Base-by-base conservation (phyloP, 257 asterid species). In the Leptodermis oblonga region DNA sequence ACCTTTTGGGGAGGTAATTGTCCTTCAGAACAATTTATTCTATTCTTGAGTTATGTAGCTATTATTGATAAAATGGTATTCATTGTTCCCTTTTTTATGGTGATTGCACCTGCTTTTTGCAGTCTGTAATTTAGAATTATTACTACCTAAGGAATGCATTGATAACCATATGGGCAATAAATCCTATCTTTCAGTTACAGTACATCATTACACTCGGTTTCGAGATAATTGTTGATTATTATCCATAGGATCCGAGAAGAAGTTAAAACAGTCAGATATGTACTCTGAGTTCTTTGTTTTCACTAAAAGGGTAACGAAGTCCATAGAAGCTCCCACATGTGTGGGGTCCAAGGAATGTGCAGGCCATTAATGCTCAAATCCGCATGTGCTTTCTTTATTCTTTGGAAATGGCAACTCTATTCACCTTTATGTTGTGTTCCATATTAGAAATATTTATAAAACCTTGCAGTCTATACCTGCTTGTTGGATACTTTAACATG, bases 1-100 rank as follows among this genome's bases (percentile, higher is more conserved):
- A 73, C 92, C 99, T 33, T 81, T 94, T 60, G 99, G 99, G 65
- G 99, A 94, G 97, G 99, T 94, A 89, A 77, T 58, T 43, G 18
- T 68, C 66, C 42, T 43, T 56, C 2, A 7, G 70, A 13, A 30
- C 53, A 12, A 46, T 30, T 8, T 46, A 46, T 7, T 31, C 41
- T 49, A n/a, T 31, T 48, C 46, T 46, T 18, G 33, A 12, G 46
- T 48, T 67, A n/a, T n/a, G n/a, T n/a, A n/a, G 9, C 39, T 17
- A n/a, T 25, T 48, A 28, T 48, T 67, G 22, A 18, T 30, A 49
- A 17, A 30, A 43, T 26, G 30, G 36, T 26, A 22, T 26, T 0
- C 0, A 25, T 18, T 25, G 20, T 14, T 28, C 52, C 34, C 10
- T 39, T 39, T 39, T 22, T 28, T n/a, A 56, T 56, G 17, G 4